phyloP scores from a whole-genome alignment of 2,329 filamentous ascomycete genomes.

The Hortaea werneckii region DNA sequence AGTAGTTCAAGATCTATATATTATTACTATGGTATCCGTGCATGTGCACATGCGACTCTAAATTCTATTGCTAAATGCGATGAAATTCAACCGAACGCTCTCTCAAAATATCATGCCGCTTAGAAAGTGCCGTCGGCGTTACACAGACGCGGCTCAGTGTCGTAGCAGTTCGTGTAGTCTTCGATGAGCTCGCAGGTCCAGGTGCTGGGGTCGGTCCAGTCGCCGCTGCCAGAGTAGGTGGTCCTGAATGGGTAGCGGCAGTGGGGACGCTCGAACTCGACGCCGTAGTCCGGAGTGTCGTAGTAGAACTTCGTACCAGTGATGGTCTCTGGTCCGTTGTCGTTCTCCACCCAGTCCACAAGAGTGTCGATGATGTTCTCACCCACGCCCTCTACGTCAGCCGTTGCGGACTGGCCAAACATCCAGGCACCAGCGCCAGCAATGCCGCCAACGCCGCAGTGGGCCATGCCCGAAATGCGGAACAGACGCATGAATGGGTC shows the following conservation, averaged over 20 bases:
- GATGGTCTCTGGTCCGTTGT: slow-evolving; percentile 21
- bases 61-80: no score
- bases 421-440: slow-evolving; percentile 33
- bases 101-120: no score
- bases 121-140: slow-evolving; percentile 12
- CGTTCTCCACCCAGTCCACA: slow-evolving; percentile 27
- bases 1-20: no score
- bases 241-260: slow-evolving; percentile 30
- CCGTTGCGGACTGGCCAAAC: slow-evolving; percentile 28
- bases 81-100: no score
- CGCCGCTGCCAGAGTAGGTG: slow-evolving; percentile 27
- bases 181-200: slow-evolving; percentile 28
- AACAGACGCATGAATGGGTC: slow-evolving; percentile 40
- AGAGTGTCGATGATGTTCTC: slow-evolving; percentile 42
- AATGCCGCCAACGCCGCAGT: slow-evolving; percentile 38
- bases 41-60: no score
- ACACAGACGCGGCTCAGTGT: slow-evolving; percentile 3
- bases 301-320: slow-evolving; percentile 37
- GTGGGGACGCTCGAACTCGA: slow-evolving; percentile 37
- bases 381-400: slow-evolving; percentile 13
- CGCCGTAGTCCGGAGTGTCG: slow-evolving; percentile 29
- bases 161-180: slow-evolving; percentile 18
- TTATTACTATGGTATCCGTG: no score
- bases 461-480: slow-evolving; percentile 42
- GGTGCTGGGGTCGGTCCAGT: slow-evolving; percentile 23